Conservation (phyloP, 441 rosid genomes). For the Eruca vesicaria region DNA sequence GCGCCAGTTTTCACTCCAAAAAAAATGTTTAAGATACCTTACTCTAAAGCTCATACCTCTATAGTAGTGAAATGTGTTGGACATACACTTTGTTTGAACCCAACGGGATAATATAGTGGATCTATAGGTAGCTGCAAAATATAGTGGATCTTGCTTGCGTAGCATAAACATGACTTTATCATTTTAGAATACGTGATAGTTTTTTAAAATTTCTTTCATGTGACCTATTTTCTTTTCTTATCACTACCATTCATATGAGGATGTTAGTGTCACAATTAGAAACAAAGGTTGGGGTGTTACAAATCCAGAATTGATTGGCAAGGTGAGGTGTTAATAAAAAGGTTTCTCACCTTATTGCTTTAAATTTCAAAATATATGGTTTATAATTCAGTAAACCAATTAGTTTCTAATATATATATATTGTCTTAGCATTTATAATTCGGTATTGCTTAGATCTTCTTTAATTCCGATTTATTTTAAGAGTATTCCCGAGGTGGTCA, state of each 20-base stretch:
- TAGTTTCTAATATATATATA: too few relatives aligned
- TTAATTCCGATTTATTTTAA: neutral
- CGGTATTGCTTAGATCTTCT: neutral
- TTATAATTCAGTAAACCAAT: neutral
- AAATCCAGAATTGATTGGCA: constrained; percentile 78
- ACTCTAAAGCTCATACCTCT: constrained; percentile 78
- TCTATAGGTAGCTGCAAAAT: neutral
- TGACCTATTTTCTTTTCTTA: neutral
- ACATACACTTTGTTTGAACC: constrained; percentile 78
- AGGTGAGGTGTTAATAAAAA: constrained; percentile 48
- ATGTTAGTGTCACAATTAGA: constrained; percentile 84
- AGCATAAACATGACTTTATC: neutral
- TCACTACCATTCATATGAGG: constrained; percentile 78
- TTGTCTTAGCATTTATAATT: too few relatives aligned
- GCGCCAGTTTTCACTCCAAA: too few relatives aligned
- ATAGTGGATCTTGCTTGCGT: neutral
- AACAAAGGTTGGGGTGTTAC: constrained; percentile 91
- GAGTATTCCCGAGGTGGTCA: neutral
- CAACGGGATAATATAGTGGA: constrained; percentile 29
- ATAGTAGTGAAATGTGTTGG: constrained; percentile 88
- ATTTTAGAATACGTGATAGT: too few relatives aligned
- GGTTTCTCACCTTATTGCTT: neutral
- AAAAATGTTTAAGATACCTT: constrained; percentile 93
- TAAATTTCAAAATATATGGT: neutral
- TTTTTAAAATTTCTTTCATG: too few relatives aligned